Percentiles rank a stretch among this genome's conserved stretches.
Conservation (phyloP, 1,284 basidiomycete species). For the Xerocomus cyaneibrunnescens region DNA sequence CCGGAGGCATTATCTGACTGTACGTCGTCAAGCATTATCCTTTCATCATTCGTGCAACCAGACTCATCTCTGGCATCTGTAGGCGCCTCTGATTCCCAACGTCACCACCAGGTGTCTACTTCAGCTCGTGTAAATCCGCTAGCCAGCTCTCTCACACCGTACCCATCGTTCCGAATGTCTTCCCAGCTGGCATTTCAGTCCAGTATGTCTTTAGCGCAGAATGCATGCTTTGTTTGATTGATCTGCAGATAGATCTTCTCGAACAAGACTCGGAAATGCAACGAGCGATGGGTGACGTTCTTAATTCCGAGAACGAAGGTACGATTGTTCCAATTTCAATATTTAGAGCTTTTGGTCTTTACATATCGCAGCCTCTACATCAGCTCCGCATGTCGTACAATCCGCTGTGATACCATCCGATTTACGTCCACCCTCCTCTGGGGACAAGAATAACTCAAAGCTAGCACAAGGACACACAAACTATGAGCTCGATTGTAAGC, state of each 20-base stretch:
- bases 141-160: slow-evolving; percentile 52
- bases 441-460: slow-evolving; percentile 2
- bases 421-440: slow-evolving; percentile 17
- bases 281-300: slow-evolving; percentile 55
- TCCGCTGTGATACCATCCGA: slow-evolving; percentile 9
- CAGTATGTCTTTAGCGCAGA: slow-evolving; percentile 44
- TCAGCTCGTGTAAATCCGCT: slow-evolving; percentile 9
- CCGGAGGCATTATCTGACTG: slow-evolving; percentile 35
- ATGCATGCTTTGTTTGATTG: slow-evolving; percentile 11
- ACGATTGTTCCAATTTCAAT: background rate
- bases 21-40: slow-evolving; percentile 21
- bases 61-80: slow-evolving; percentile 19
- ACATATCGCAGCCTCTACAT: slow-evolving; percentile 15
- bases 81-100: slow-evolving; percentile 7
- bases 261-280: slow-evolving; percentile 76
- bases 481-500: slow-evolving; percentile 24
- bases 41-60: slow-evolving; percentile 7
- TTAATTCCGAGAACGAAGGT: slow-evolving; percentile 43
- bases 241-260: slow-evolving; percentile 53
- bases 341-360: background rate
- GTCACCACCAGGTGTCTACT: slow-evolving; percentile 8
- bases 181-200: slow-evolving; percentile 53
- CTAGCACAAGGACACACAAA: slow-evolving; percentile 10
- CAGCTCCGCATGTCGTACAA: slow-evolving; percentile 5
- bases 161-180: slow-evolving; percentile 59